Base-by-base conservation (phyloP, 2,329 filamentous ascomycete species). In the Ophiosphaerella narmari region DNA sequence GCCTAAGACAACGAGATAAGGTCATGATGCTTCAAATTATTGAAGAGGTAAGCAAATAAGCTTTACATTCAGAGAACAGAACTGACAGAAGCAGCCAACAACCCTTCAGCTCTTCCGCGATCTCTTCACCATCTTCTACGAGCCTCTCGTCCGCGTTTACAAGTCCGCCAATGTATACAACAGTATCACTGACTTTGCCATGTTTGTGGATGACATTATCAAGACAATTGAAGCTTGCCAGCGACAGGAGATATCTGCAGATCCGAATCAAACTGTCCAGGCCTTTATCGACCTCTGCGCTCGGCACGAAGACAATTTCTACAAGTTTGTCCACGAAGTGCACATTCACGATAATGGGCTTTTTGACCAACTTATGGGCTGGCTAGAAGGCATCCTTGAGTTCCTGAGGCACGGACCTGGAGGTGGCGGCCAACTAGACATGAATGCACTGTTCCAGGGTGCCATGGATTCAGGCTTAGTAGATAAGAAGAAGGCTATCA, bases 121-220 rank as follows among this genome's bases (percentile, higher is more conserved):
- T 67, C 82, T 99, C 21, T 97, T 99, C 73, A 96, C 91, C 31
- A 97, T 99, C 70, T 99, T 99, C 77, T 99, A 99, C 75, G 94
- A 99, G 71, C 94, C 94, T 0, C 85, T 99, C 18, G 91, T 99
- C 13, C 85, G 94, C 40, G 94, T 99, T 0, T 99, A 99, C 81
- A 99, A 97, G 76, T 96, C 92, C 16, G 94, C 94, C 58, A 99
- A 97, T 64, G 93, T 99, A 23, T 97, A 97, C 80, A 94, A 86
- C 78, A 95, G 90, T 68, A 93, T 99, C 52, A 97, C 93, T 0
- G 94, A 99, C 73, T 97, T 99, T 76, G 89, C 93, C 0, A 81
- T 86, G 34, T 99, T 99, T 65, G 85, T 94, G 45, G 91, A 97
- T 67, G 94, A 99, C 71, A 89, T 92, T 70, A 96, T 97, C 62